Base-by-base conservation (phyloP, 768 basidiomycete genomes). In the Lyophyllum atratum region DNA sequence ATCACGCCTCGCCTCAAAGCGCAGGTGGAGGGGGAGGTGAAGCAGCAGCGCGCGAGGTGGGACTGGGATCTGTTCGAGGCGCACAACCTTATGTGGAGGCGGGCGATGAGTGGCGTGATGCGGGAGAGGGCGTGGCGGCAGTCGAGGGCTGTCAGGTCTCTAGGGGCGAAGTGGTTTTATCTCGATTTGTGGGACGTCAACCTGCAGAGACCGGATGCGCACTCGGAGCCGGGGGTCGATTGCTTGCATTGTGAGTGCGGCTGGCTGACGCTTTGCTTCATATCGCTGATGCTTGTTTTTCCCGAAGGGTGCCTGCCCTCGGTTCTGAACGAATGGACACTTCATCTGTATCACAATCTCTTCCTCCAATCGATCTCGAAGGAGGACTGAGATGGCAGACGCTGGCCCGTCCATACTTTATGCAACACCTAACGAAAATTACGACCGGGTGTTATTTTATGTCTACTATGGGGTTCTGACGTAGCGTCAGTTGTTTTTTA, bases 61-160 rank as follows among this genome's bases (percentile, higher is more conserved):
- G 68, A 70, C 43, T 70, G 68, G 68, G 67, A 70, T 44, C 54
- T 70, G 8, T 70, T 70, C 22, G 60, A 62, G 54, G 49, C 54
- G 34, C 66, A 66, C 45, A 70, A 68, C 34, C 59, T 49, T 19
- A 49, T 69, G 31, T 68, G 68, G 66, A 54, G 52, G 44, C 46
- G 45, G 15, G 60, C 58, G 24, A 56, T 67, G 25, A 54, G 52
- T 7, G 50, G 57, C 11, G 29, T 69, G 25, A 64, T 56, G 59
- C 49, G 59, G 11, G 62, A 63, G 19, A 45, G 59, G 24, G 57
- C 52, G 31, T 60, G 62, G 62, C 26, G 57, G 44, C 54, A 52
- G 52, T 55, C 59, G 33, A 56, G 53, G 28, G 54, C 56, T 15
- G 56, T 33, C 14, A 44, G 21, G 54, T 39, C 15, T 34, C 43